Conservation (phyloP, 2,329 filamentous ascomycete species). For the Pyrenophora seminiperda region DNA sequence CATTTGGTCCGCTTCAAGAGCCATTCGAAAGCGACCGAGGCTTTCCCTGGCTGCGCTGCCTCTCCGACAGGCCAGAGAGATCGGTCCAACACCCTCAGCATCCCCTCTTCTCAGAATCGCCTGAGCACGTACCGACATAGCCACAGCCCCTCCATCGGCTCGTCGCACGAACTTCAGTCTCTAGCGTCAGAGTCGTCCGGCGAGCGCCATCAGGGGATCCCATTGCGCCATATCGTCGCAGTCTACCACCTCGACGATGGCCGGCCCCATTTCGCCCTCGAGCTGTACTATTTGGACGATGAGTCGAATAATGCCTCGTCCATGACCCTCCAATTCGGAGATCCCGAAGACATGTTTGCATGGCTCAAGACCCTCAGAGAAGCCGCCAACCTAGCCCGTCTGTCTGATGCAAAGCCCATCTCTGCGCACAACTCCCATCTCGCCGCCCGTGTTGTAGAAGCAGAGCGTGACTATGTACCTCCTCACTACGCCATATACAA, state of each 20-base stretch:
- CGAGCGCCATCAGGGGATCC: slow-evolving; percentile 62
- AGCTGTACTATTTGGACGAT: slow-evolving; percentile 71
- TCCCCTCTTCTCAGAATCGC: slow-evolving; percentile 46
- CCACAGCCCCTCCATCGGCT: slow-evolving; percentile 63
- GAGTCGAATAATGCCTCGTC: slow-evolving; percentile 64
- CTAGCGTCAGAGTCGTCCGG: slow-evolving; percentile 55
- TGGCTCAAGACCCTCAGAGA: slow-evolving; percentile 68
- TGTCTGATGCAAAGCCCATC: slow-evolving; percentile 59
- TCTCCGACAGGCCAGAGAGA: background rate
- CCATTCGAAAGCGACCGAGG: slow-evolving; percentile 67
- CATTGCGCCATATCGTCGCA: slow-evolving; percentile 69
- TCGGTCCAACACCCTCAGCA: slow-evolving; percentile 30
- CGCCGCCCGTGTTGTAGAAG: slow-evolving; percentile 65
- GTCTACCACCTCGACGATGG: slow-evolving; percentile 71
- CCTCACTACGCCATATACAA: slow-evolving; percentile 71
- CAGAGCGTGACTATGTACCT: slow-evolving; percentile 71
- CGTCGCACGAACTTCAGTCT: slow-evolving; percentile 65
- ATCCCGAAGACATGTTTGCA: slow-evolving; percentile 66
- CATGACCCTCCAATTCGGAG: slow-evolving; percentile 67
- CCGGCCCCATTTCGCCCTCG: slow-evolving; percentile 68
- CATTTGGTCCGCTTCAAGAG: slow-evolving; percentile 72
- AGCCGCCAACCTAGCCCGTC: slow-evolving; percentile 62
- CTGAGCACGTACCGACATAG: slow-evolving; percentile 59
- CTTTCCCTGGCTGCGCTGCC: slow-evolving; percentile 55
- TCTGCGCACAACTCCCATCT: slow-evolving; percentile 66